These are phyloP conservation scores for Phytophthora pistaciae DNA, from an alignment of 352 stramenopile genomes.

Conservation along the genomic window DNA sequence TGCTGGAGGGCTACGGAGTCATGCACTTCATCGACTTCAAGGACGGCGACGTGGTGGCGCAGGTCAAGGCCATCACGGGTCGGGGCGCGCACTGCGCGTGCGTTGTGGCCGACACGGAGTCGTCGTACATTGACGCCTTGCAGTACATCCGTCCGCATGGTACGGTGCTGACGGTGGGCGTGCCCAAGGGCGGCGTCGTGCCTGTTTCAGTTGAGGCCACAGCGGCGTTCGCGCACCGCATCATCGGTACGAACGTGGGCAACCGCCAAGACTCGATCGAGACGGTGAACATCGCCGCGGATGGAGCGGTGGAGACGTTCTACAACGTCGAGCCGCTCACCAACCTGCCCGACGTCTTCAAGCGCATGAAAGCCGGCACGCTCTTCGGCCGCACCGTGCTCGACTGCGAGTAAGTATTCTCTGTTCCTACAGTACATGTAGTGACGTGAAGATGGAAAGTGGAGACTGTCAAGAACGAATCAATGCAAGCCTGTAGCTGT, in stretches of 20 bases:
- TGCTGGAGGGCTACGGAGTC: constrained; percentile 66
- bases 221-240: constrained; percentile 49
- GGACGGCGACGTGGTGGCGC: constrained; percentile 49
- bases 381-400: constrained; percentile 54
- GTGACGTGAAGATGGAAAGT: constrained; percentile 1
- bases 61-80: constrained; percentile 51
- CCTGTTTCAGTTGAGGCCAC: constrained; percentile 39
- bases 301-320: constrained; percentile 53
- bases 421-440: too few species aligned
- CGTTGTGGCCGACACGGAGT: constrained; percentile 73
- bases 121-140: constrained; percentile 56
- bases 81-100: constrained; percentile 68
- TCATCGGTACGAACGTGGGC: constrained; percentile 61
- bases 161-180: constrained; percentile 71
- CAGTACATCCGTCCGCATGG: constrained; percentile 74
- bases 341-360: constrained; percentile 51
- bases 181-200: constrained; percentile 55
- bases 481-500: background rate
- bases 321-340: constrained; percentile 48
- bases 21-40: constrained; percentile 78
- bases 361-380: constrained; percentile 50
- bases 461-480: background rate
- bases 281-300: constrained; percentile 55
- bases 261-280: constrained; percentile 67
- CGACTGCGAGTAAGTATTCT: constrained; percentile 48